These are phyloP conservation scores for Exophiala aquamarina DNA, from an alignment of 2,329 filamentous ascomycete species.

Conservation along the genomic window DNA sequence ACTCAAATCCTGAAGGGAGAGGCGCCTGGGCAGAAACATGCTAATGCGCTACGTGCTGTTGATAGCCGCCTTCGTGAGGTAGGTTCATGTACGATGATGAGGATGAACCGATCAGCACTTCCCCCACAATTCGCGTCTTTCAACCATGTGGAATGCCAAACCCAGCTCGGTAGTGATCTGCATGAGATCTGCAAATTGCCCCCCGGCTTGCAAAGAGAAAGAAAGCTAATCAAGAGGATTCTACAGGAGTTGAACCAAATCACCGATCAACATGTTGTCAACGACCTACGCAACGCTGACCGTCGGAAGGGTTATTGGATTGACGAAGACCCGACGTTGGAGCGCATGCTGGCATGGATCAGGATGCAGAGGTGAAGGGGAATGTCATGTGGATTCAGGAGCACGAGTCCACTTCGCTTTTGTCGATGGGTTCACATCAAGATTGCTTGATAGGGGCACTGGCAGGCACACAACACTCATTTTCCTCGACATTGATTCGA, in stretches of 20 bases:
- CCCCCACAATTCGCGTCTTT: conserved; percentile 2
- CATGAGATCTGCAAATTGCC: conserved; percentile 4
- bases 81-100: conserved; percentile 28
- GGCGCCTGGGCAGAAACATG: conserved; percentile 48
- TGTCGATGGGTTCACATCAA: too few species aligned
- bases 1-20: conserved; percentile 52
- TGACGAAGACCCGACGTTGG: conserved; percentile 58
- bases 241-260: conserved; percentile 56
- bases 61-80: conserved; percentile 51
- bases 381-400: neutral
- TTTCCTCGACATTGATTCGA: too few species aligned
- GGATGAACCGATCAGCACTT: conserved; percentile 10
- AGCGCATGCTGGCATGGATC: conserved; percentile 49
- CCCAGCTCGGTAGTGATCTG: conserved; percentile 22
- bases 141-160: conserved; percentile 15
- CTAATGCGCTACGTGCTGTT: conserved; percentile 48
- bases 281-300: conserved; percentile 57
- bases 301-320: conserved; percentile 61
- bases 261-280: conserved; percentile 57
- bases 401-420: too few species aligned
- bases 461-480: too few species aligned
- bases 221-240: conserved; percentile 7
- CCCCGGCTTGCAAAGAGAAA: neutral
- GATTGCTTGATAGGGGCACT: too few species aligned
- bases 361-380: conserved; percentile 33